A percentile compares a stretch with the other conserved stretches of the same genome.
phyloP scores from a whole-genome alignment of 768 basidiomycete species.

The Lyophyllum semitale region DNA sequence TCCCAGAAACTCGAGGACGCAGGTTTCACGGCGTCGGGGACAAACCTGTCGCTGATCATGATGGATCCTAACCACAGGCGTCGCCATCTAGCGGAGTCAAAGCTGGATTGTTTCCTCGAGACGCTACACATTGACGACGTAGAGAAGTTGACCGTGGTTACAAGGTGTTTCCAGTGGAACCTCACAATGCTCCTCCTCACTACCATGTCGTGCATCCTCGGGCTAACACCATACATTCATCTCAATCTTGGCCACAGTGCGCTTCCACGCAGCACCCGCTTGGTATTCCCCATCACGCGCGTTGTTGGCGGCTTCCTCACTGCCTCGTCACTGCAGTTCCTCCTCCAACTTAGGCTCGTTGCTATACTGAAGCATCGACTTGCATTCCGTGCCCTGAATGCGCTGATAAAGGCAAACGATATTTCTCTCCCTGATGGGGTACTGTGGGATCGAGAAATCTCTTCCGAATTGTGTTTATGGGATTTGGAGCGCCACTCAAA shows the following conservation, averaged over 20 bases:
- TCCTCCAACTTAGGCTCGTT: constrained; percentile 10
- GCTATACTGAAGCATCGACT: constrained; percentile 1
- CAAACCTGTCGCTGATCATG: constrained; percentile 14
- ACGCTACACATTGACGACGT: constrained; percentile 8
- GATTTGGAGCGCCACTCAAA: not conserved
- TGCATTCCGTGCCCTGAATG: not conserved
- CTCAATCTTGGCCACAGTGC: not conserved
- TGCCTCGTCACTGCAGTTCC: constrained; percentile 12
- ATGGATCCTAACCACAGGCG: constrained; percentile 5
- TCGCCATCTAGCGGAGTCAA: constrained; percentile 8
- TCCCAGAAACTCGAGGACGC: constrained; percentile 9
- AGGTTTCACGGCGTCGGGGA: constrained; percentile 13
- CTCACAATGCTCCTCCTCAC: constrained; percentile 2
- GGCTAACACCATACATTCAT: constrained; percentile 12
- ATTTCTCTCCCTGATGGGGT: not conserved
- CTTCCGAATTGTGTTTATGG: not conserved
- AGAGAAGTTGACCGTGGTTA: not conserved
- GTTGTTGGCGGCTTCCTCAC: constrained; percentile 13
- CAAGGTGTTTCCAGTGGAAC: constrained; percentile 7
- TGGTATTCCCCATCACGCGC: constrained; percentile 14
- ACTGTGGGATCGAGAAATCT: not conserved
- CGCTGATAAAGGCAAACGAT: not conserved
- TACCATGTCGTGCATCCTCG: not conserved
- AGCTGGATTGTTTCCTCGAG: constrained; percentile 7
- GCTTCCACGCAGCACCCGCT: not conserved